Evolutionary conservation across 2,329 filamentous ascomycete genomes (phyloP).

Genomic region (Cercospora berteroae): DNA sequence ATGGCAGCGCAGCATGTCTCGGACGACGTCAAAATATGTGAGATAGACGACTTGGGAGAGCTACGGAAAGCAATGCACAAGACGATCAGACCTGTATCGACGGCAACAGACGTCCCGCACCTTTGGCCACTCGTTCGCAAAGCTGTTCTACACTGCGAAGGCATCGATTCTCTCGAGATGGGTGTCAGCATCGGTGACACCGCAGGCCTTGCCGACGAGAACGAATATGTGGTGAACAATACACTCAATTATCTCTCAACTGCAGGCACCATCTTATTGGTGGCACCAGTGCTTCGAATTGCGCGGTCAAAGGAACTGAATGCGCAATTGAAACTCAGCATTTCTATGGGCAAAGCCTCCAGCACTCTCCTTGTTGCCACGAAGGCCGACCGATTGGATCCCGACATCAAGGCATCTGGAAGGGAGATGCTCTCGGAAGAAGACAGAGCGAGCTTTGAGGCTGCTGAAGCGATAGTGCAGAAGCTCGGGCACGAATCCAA

Average conservation of each 20-base stretch:
- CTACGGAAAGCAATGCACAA: constrained; percentile 7
- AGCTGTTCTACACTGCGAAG: constrained; percentile 10
- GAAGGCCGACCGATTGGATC: constrained; percentile 4
- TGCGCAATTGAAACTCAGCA: not conserved
- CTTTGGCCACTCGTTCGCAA: constrained; percentile 25
- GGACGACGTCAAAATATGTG: not conserved
- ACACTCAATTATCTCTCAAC: constrained; percentile 20
- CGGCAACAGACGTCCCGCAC: not conserved
- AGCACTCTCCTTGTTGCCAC: not conserved
- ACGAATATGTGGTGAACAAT: constrained; percentile 18
- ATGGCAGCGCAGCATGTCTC: not conserved
- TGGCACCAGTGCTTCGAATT: constrained; percentile 15
- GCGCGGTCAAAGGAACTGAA: constrained; percentile 2
- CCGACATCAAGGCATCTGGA: not conserved
- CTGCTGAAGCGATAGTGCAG: not conserved
- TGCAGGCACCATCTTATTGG: constrained; percentile 18
- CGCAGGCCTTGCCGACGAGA: constrained; percentile 24
- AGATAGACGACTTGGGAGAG: not conserved
- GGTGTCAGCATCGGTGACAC: constrained; percentile 24
- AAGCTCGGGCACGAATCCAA: not conserved
- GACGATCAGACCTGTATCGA: not conserved
- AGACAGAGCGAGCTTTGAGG: not conserved
- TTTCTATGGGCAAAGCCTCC: constrained; percentile 17
- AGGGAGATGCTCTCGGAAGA: not conserved
- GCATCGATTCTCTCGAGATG: constrained; percentile 17